phyloP scores from a whole-genome alignment of 805 yeast species.

The Metschnikowia lunata region DNA sequence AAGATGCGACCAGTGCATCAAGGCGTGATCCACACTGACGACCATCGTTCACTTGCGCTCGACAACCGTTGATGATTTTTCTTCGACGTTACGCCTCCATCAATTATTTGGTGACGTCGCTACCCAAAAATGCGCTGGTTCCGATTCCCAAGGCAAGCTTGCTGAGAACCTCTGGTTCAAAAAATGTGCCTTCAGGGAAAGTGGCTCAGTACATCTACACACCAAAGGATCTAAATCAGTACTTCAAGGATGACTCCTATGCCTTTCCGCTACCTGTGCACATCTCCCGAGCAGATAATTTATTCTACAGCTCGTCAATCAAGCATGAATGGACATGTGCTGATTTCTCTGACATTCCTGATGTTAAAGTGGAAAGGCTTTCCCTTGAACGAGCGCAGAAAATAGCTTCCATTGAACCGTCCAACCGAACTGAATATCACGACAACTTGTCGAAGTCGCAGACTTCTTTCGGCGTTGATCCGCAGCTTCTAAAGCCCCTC shows the following conservation, averaged over 20 bases:
- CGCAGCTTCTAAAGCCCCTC: constrained; percentile 29
- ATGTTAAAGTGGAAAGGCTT: constrained; percentile 35
- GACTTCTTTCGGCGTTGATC: constrained; percentile 29
- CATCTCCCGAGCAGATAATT: constrained; percentile 21
- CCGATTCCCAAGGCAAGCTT: background rate
- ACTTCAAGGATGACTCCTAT: constrained; percentile 9
- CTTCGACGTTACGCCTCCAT: constrained; percentile 7
- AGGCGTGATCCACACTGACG: no score
- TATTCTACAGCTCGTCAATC: constrained; percentile 44
- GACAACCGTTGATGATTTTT: background rate
- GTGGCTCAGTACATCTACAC: constrained; percentile 7
- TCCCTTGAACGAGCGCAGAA: constrained; percentile 13
- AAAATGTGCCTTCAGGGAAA: constrained; percentile 5
- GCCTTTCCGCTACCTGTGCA: constrained; percentile 10
- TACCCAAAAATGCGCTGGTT: constrained; percentile 7
- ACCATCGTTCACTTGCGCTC: no score
- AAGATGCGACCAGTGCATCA: no score
- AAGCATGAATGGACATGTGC: constrained; percentile 59
- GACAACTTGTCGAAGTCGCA: constrained; percentile 16
- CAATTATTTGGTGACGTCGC: constrained; percentile 8
- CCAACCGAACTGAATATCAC: constrained; percentile 22
- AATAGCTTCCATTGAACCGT: constrained; percentile 21
- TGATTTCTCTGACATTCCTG: constrained; percentile 54
- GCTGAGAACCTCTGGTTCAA: background rate
- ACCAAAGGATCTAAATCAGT: constrained; percentile 11